Evolutionary conservation across 176 grass and related monocot genomes (phyloP), one percentile per base, ranked within the genome.

Genomic region (Bolboschoenus planiculmis): DNA sequence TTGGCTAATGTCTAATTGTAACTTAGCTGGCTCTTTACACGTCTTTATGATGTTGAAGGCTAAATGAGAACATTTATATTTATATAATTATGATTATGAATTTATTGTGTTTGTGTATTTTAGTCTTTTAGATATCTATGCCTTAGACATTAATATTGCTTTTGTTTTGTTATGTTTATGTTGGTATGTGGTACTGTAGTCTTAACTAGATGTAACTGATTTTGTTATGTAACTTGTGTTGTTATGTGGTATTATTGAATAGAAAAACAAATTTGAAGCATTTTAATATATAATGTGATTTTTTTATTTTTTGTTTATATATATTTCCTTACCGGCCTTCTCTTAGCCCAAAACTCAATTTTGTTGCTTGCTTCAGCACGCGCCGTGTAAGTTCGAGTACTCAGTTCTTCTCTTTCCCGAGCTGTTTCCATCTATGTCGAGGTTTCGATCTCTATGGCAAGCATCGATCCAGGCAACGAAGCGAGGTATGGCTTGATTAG

Each of bases 371-470:
- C 60, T 63, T 63, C 59, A 58, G 62, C 14, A 26, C 30, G 5
- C 62, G 34, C 36, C 36, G 18, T 9, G 10, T 43, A 11, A 71
- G 18, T 20, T 71, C 7, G 20, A 7, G 6, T 18, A 71, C 33
- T 43, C 8, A 23, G 8, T 4, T 71, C 37, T 71, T 43, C 43
- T 46, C 1, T 43, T 47, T 15, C 4, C 4, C 8, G 3, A 72
- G 10, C n/a, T 44, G 72, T 18, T 44, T 76, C 2, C 57, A 27
- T 42, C 79, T 5, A 82, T 82, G 79, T 82, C 79, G 37, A 82
- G 79, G 79, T 60, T 82, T 27, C 31, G 79, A 65, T 58, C 56
- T 65, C 57, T 82, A 64, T 82, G 36, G 79, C 39, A 48, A 64
- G 39, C 79, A 48, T 82, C 57, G 10, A 9, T 82, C 56, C 56